Evolutionary conservation across 768 basidiomycete genomes (phyloP), one percentile per base, ranked within the genome.

Genomic region (Floccularia luteovirens): DNA sequence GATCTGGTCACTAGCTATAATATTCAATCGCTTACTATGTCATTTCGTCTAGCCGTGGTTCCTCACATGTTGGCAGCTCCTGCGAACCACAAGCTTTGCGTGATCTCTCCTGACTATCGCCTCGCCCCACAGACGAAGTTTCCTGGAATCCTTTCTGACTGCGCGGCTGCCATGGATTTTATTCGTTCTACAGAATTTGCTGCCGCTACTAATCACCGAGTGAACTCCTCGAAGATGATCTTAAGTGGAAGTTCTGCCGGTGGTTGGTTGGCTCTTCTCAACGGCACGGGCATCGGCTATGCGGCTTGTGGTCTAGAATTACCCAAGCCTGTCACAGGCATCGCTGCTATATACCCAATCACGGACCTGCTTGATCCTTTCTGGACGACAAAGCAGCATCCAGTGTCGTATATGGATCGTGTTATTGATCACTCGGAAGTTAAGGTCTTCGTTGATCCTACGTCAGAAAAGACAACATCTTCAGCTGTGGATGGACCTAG

Each of bases 221-320:
- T 60, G 13, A 58, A 65, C 42, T 12, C 48, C 0, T 44, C 56
- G 23, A 56, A 55, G 23, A 40, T 67, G 10, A 47, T 65, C 22
- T 24, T 64, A 13, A 62, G 59, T 42, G 65, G 65, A 4, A 62
- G 62, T 36, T 65, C 63, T 2, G 65, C 65, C 1, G 65, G 65
- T 2, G 65, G 65, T 0, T 67, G 61, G 61, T 53, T 67, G 4
- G 47, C 60, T 10, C 48, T 67, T 1, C 50, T 67, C 3, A 41
- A 48, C 1, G 64, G 64, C 0, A 60, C 56, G 3, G 63, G 63
- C 0, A 61, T 67, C 6, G 65, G 63, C 0, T 63, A 53, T 40
- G 49, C 46, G 6, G 60, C 55, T 17, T 56, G 59, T 36, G 60
- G 60, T 2, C 43, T 64, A 2, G 51, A 52, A 16, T 42, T 31